Percentiles rank a stretch among this genome's conserved stretches.
phyloP scores from a whole-genome alignment of 2,329 filamentous ascomycete species.

The Xylariaceae sp. region DNA sequence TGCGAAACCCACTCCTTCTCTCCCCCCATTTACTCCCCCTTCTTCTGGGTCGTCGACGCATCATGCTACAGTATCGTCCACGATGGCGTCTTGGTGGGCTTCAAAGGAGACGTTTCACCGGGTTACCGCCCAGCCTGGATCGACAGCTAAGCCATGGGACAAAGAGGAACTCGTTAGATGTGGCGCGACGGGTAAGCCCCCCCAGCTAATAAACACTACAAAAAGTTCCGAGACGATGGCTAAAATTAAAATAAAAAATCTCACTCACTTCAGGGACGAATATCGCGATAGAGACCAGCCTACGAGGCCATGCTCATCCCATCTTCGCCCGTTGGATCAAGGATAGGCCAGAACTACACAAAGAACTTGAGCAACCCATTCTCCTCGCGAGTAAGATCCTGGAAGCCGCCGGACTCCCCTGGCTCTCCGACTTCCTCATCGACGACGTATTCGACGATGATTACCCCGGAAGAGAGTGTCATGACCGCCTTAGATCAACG shows the following conservation, averaged over 20 bases:
- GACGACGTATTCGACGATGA: slow-evolving; percentile 29
- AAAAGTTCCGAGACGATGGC: neutral
- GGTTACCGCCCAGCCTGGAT: slow-evolving; percentile 24
- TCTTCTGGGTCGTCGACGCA: neutral
- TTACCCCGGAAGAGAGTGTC: slow-evolving; percentile 26
- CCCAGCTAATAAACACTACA: too few relatives aligned
- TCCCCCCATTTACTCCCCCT: too few relatives aligned
- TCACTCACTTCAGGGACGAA: slow-evolving; percentile 21
- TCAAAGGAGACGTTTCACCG: slow-evolving; percentile 10
- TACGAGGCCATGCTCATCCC: slow-evolving; percentile 30
- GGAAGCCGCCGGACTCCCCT: slow-evolving; percentile 27
- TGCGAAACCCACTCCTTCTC: neutral
- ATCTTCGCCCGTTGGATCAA: slow-evolving; percentile 29
- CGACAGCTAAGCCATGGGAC: slow-evolving; percentile 28
- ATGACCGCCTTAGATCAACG: neutral
- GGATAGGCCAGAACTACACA: slow-evolving; percentile 16
- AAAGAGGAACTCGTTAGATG: slow-evolving; percentile 27
- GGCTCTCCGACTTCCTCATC: slow-evolving; percentile 32
- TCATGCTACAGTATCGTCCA: slow-evolving; percentile 6
- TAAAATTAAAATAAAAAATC: neutral
- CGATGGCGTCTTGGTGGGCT: slow-evolving; percentile 14
- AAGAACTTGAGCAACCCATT: slow-evolving; percentile 30
- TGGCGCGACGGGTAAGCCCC: slow-evolving; percentile 27
- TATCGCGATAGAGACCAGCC: slow-evolving; percentile 14
- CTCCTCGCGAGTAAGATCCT: slow-evolving; percentile 31